Base-by-base conservation (phyloP, 495 filamentous ascomycete species). In the Hypoxylon crocopeplum region DNA sequence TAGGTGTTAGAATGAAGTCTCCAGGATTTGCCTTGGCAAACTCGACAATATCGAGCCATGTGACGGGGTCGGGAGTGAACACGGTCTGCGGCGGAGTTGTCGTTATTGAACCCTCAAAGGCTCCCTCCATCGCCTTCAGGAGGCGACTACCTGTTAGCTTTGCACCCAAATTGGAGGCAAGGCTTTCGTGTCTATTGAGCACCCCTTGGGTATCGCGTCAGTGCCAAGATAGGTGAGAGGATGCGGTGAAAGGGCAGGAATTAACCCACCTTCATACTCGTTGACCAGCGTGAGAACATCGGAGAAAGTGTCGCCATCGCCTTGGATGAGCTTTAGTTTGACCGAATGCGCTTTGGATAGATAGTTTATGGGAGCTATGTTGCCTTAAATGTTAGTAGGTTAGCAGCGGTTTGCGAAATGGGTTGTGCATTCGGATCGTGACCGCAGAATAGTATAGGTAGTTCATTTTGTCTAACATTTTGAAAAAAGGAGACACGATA, bases 41-140 rank as follows among this genome's bases (percentile, higher is more conserved):
- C 52, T 89, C 86, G 45, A 93, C 88, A 34, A 96, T 86, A 60
- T 95, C 91, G 30, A 92, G 76, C 91, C 91, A 96, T 12, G 84
- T 86, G 45, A 92, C 79, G 10, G 76, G 81, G 32, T 88, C 85
- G 29, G 82, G 77, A 37, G 83, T 87, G 33, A 67, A 76, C 7
- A 73, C 64, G 10, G 61, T 59, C 17, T 70, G 68, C 21, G 72
- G 67, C 13, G 72, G 64, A 30, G 88, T 79, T 5, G 91, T 85
- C 22, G 79, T 83, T 47, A 91, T 91, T 16, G 86, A 84, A 0
- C 89, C 90, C 55, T 94, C 91, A 62, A 96, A 95, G 8, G 92
- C 75, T 30, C 89, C 82, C 73, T 95, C 90, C 71, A 95, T 91
- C 27, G 89, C 87, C 73, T 92, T 90, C 48, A 94, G 84, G 46